A percentile compares a stretch with the other conserved stretches of the same genome.
These are phyloP conservation scores for Nemania diffusa DNA, from an alignment of 2,329 filamentous ascomycete species.

Conservation along the genomic window DNA sequence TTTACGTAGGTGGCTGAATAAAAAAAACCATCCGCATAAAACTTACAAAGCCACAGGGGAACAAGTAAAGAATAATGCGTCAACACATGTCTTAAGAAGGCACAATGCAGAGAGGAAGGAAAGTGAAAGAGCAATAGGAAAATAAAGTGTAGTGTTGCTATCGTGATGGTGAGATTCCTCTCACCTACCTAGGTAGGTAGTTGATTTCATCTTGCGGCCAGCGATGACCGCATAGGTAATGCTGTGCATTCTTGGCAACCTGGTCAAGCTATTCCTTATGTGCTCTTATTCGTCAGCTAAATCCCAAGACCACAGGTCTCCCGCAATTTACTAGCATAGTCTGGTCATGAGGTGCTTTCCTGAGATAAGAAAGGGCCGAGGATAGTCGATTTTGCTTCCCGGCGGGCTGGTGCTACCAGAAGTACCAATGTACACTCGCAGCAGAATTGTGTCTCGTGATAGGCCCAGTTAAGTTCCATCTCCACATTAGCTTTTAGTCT, in stretches of 20 bases:
- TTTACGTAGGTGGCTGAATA: not conserved
- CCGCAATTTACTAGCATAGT: slow-evolving; percentile 1
- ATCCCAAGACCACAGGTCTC: not conserved
- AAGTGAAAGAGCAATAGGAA: not conserved
- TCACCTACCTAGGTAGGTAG: not conserved
- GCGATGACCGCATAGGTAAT: slow-evolving; percentile 27
- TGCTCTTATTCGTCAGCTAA: slow-evolving; percentile 17
- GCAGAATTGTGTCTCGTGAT: not conserved
- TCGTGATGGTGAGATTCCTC: slow-evolving; percentile 1
- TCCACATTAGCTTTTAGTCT: not conserved
- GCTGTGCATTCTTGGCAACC: slow-evolving; percentile 18
- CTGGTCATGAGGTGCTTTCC: slow-evolving; percentile 28
- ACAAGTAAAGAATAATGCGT: not conserved
- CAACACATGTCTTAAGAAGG: not conserved
- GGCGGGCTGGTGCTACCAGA: not conserved
- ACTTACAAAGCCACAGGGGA: not conserved
- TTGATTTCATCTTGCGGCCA: slow-evolving; percentile 3
- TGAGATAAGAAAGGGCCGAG: slow-evolving; percentile 30
- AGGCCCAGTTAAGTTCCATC: not conserved
- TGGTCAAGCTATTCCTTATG: not conserved
- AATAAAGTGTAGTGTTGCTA: not conserved
- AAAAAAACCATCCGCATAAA: not conserved
- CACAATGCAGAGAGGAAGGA: not conserved
- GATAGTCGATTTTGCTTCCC: not conserved
- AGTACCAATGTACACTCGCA: not conserved